Evolutionary conservation across 164 flowering plant species (phyloP).

Genomic region (Nymphaea thermarum): DNA sequence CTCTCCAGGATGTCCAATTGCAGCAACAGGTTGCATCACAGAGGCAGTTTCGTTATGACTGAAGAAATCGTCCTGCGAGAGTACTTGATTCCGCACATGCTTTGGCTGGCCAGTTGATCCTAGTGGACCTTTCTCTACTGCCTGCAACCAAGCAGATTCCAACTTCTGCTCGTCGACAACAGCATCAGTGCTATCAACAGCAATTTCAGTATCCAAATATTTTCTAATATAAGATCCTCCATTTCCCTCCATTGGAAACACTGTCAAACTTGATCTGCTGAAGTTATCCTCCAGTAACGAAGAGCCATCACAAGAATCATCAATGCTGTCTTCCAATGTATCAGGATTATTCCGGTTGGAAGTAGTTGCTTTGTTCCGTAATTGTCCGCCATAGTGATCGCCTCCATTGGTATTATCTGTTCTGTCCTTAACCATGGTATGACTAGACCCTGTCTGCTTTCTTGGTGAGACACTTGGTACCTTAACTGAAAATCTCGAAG

Average conservation of each 20-base stretch:
- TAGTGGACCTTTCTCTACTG: slow-evolving; percentile 68
- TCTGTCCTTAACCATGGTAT: slow-evolving; percentile 11
- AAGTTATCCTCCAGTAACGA: slow-evolving; percentile 9
- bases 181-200: slow-evolving; percentile 62
- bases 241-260: slow-evolving; percentile 17
- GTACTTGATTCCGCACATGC: slow-evolving; percentile 84
- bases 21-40: slow-evolving; percentile 16
- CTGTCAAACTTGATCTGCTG: slow-evolving; percentile 13
- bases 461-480: slow-evolving; percentile 12
- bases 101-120: slow-evolving; percentile 41
- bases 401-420: slow-evolving; percentile 4
- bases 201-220: slow-evolving; percentile 32
- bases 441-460: slow-evolving; percentile 13
- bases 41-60: slow-evolving; percentile 25
- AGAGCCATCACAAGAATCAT: slow-evolving; percentile 14
- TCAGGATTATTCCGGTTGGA: slow-evolving; percentile 12
- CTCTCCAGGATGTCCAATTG: slow-evolving; percentile 48
- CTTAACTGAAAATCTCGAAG: neutral
- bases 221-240: slow-evolving; percentile 12
- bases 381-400: slow-evolving; percentile 10
- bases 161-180: slow-evolving; percentile 74
- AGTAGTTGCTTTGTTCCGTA: slow-evolving; percentile 13
- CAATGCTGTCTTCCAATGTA: slow-evolving; percentile 11
- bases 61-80: slow-evolving; percentile 63
- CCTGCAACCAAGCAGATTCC: slow-evolving; percentile 92